Evolutionary conservation across 768 basidiomycete genomes (phyloP), one percentile per base, ranked within the genome.

Genomic region (Suillus luteus): DNA sequence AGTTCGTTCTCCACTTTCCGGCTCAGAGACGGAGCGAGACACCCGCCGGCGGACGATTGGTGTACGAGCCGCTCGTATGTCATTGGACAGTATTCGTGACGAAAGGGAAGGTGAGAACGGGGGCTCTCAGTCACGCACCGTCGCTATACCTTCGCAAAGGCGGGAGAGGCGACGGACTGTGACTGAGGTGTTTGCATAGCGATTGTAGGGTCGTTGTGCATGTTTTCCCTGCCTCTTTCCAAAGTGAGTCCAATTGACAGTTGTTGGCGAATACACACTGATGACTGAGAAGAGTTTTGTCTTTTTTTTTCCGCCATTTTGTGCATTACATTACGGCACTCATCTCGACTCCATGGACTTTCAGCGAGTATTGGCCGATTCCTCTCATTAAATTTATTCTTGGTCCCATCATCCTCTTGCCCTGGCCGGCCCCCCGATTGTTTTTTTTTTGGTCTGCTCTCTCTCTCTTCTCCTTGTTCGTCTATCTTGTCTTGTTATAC

Each of bases 21-120:
- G 81, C 3, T 79, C 76, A 5, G 87, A 89, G 72, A 81, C 85
- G 24, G 85, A 84, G 68, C 78, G 80, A 62, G 78, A 74, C 72
- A 76, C 71, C 75, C 80, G 72, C 55, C 75, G 74, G 31, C 77
- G 76, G 52, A 83, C 76, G 64, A 70, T 76, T 52, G 79, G 71
- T 65, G 71, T 71, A 12, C 78, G 76, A 60, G 73, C 78, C 55
- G 74, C 82, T 59, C 82, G 85, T 14, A 71, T 82, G 66, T 87
- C 86, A 64, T 76, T 82, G 15, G 79, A 81, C 64, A 69, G 76
- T 6, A 66, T 75, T 0, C 66, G 64, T 48, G 74, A 76, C 54
- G 73, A 67, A 38, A 70, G 62, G 19, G 69, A 76, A 67, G 35
- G 72, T 61, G 60, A 74, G 73, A 69, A 78, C 78, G 41, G 81